Base-by-base conservation (phyloP, 2,329 filamentous ascomycete species). In the Plectosphaerella sp. region DNA sequence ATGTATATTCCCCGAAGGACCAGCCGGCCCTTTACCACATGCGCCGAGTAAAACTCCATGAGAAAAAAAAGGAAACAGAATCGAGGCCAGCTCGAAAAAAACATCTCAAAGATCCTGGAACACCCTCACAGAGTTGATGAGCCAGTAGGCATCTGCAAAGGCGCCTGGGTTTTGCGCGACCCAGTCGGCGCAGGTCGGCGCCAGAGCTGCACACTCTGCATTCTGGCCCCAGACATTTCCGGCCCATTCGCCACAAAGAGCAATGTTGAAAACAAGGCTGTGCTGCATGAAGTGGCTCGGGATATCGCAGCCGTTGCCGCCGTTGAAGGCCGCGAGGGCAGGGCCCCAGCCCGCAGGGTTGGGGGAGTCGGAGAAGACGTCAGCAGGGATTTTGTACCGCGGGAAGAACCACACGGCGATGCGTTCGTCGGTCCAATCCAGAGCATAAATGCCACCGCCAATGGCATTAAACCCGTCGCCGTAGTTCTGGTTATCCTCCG, bases 211-310 rank as follows among this genome's bases (percentile, higher is more conserved):
- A 67, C 88, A 92, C 43, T 79, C 76, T 5, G 69, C 56, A 54
- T 84, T 77, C 33, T 67, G 62, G 47, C 63, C 62, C 86, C 88
- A 96, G 35, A 85, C 82, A 42, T 73, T 66, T 22, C 89, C 89
- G 8, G 91, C 91, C 91, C 91, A 96, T 63, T 87, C 82, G 18
- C 92, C 92, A 68, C 92, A 97, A 67, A 96, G 90, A 6, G 88
- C 88, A 1, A 86, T 94, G 70, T 93, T 84, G 68, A 94, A 86
- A 57, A 93, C 81, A 57, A 97, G 84, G 60, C 86, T 81, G 72
- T 96, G 80, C 54, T 87, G 70, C 54, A 73, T 73, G 73, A 97
- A 95, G 67, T 86, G 79, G 2, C 70, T 58, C 54, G 84, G 74
- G 57, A 96, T 87, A 60, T 92, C 73, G 70, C 93, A 97, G 52